Evolutionary conservation across 2,329 filamentous ascomycete genomes (phyloP).

Genomic region (Diplocarpon mali): DNA sequence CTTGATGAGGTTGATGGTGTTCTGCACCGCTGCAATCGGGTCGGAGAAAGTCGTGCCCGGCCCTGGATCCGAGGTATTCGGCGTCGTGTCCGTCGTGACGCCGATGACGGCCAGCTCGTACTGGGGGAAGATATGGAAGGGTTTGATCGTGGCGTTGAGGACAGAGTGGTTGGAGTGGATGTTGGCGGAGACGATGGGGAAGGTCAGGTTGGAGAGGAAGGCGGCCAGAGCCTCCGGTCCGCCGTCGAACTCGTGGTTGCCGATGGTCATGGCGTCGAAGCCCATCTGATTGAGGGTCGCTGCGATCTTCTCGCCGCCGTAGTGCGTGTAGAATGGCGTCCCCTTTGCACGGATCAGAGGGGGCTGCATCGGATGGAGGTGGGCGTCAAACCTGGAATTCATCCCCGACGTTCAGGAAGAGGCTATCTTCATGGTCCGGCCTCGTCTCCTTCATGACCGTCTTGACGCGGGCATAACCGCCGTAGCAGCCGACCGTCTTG

Average conservation of each 20-base stretch:
- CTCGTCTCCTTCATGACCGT: slow-evolving; percentile 45
- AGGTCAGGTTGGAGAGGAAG: slow-evolving; percentile 52
- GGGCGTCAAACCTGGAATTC: slow-evolving; percentile 36
- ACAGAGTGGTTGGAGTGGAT: slow-evolving; percentile 47
- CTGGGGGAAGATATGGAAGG: slow-evolving; percentile 52
- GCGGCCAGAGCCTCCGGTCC: slow-evolving; percentile 51
- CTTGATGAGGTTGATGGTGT: slow-evolving; percentile 49
- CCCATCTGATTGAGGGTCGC: slow-evolving; percentile 52
- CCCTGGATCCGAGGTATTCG: slow-evolving; percentile 47
- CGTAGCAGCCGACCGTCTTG: slow-evolving; percentile 46
- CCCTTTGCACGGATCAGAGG: slow-evolving; percentile 34
- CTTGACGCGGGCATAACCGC: slow-evolving; percentile 55
- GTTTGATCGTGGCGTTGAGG: slow-evolving; percentile 52
- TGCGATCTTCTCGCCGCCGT: slow-evolving; percentile 57
- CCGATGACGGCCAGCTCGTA: slow-evolving; percentile 52
- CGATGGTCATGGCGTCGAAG: slow-evolving; percentile 58
- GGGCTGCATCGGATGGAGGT: neutral
- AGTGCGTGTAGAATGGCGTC: slow-evolving; percentile 56
- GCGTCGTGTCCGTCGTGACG: slow-evolving; percentile 49
- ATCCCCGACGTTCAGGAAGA: slow-evolving; percentile 56
- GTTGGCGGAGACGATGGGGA: slow-evolving; percentile 53
- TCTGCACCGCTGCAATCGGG: slow-evolving; percentile 45
- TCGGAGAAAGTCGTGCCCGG: slow-evolving; percentile 47
- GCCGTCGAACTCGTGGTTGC: slow-evolving; percentile 57
- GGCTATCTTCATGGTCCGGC: slow-evolving; percentile 45